phyloP scores from a whole-genome alignment of 805 yeast species.

The Grigorovia yakushimaensis region DNA sequence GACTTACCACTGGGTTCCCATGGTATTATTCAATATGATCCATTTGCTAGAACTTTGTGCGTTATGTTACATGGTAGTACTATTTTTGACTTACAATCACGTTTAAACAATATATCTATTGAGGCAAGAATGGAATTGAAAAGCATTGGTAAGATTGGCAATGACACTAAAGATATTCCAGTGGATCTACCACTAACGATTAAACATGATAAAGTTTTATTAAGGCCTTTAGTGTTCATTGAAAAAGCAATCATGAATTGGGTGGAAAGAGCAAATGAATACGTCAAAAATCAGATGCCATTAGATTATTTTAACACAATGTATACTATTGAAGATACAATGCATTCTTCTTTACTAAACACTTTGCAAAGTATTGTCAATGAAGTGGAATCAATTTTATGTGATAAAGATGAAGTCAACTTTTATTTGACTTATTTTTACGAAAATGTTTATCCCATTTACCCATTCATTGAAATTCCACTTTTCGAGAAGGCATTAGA shows the following conservation, averaged over 20 bases:
- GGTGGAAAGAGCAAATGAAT: slow-evolving; percentile 6
- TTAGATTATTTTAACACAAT: slow-evolving; percentile 10
- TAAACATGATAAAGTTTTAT: background rate
- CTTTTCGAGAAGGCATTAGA: slow-evolving; percentile 7
- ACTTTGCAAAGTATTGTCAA: slow-evolving; percentile 5
- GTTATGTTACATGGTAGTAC: slow-evolving; percentile 13
- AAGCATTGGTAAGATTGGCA: background rate
- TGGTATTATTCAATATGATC: slow-evolving; percentile 10
- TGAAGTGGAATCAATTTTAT: slow-evolving; percentile 10
- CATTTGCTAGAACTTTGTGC: slow-evolving; percentile 9
- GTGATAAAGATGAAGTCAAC: slow-evolving; percentile 7
- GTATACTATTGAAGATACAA: slow-evolving; percentile 9
- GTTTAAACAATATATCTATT: slow-evolving; percentile 5
- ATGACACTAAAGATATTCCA: background rate
- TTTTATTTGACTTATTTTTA: slow-evolving; percentile 10
- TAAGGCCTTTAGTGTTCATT: slow-evolving; percentile 10
- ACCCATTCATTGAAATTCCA: slow-evolving; percentile 14
- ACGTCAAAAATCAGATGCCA: slow-evolving; percentile 7
- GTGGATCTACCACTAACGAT: background rate
- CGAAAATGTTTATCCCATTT: slow-evolving; percentile 16
- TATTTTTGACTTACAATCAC: slow-evolving; percentile 8
- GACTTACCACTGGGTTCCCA: slow-evolving; percentile 14
- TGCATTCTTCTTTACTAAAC: slow-evolving; percentile 6
- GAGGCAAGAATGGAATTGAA: background rate
- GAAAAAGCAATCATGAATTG: slow-evolving; percentile 14